Evolutionary conservation across 495 filamentous ascomycete species (phyloP), one percentile per base, ranked within the genome.

Genomic region (Tetracladium marchalianum): DNA sequence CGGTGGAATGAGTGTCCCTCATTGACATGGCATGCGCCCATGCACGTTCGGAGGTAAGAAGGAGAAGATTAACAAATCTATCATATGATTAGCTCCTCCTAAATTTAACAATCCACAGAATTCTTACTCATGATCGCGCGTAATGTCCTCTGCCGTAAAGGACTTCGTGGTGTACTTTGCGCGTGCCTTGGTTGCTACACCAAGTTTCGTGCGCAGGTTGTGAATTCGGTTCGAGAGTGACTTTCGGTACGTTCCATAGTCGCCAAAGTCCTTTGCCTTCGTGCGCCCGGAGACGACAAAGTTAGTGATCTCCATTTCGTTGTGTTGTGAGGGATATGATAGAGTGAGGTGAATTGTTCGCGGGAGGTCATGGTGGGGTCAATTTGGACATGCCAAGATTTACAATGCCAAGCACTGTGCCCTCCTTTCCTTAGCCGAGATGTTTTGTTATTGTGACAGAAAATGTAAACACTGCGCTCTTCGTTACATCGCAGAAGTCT

Each of bases 1-100:
- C 87, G 54, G 85, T 78, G 35, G 86, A 76, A 61, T 94, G 85
- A 17, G 77, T 64, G 5, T 88, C 77, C 63, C 95, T 95, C 75
- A 96, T 87, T 53, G 84, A 74, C 88, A 95, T 92, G 42, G 90
- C 93, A 59, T 95, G 81, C 1, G 93, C 93, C 89, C 93, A 97
- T 43, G 93, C 87, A 52, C 93, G 77, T 67, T 99, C 93, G 47
- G 89, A 77, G 31, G 81, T 82, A 52, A 95, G 77, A 44, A 99
- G 74, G 35, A 90, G 71, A 35, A 94, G 74, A 49, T 87, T 72
- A 34, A 84, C 77, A 60, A 82, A 90, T 57, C 90, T 95, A 47
- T 22, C 42, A 47, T 35, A 11, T n/a, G 5, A 18, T 44, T 31
- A 58, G 55, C 15, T 12, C 22, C 22, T 27, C 13, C 35, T 37